Evolutionary conservation across 78 protist genomes (phyloP).

Genomic region (Polysphondylium violaceum): DNA sequence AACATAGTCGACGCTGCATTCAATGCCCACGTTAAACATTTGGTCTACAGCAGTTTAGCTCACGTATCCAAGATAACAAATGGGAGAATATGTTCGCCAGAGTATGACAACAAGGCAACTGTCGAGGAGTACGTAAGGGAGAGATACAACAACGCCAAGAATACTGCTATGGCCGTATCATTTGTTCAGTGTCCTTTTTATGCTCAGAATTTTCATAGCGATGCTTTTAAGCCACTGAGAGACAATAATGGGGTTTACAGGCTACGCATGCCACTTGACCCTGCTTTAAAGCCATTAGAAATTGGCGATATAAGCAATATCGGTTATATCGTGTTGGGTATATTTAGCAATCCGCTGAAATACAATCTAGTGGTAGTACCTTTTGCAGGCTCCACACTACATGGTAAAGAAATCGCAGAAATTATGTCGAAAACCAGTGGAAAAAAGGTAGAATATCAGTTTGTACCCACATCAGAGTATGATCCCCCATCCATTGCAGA

Average conservation of each 20-base stretch:
- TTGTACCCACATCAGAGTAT: background rate
- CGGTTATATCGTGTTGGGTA: background rate
- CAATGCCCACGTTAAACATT: conserved; percentile 4
- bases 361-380: background rate
- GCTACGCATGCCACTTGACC: background rate
- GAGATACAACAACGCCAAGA: background rate
- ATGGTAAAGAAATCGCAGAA: background rate
- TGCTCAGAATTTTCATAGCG: conserved; percentile 5
- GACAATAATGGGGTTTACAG: background rate
- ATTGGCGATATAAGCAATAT: conserved; percentile 9
- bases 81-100: background rate
- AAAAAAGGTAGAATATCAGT: background rate
- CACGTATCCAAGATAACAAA: background rate
- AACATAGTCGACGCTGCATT: conserved; percentile 27
- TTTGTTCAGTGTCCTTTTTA: conserved; percentile 3
- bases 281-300: background rate
- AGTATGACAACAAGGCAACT: conserved; percentile 21
- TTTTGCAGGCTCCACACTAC: background rate
- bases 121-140: conserved; percentile 6
- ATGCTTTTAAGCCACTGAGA: background rate
- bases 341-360: background rate
- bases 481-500: background rate
- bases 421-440: background rate
- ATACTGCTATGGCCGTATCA: background rate
- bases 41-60: conserved; percentile 7